phyloP scores from a whole-genome alignment of 2,329 filamentous ascomycete genomes.

The Chaetomium olivaceum region DNA sequence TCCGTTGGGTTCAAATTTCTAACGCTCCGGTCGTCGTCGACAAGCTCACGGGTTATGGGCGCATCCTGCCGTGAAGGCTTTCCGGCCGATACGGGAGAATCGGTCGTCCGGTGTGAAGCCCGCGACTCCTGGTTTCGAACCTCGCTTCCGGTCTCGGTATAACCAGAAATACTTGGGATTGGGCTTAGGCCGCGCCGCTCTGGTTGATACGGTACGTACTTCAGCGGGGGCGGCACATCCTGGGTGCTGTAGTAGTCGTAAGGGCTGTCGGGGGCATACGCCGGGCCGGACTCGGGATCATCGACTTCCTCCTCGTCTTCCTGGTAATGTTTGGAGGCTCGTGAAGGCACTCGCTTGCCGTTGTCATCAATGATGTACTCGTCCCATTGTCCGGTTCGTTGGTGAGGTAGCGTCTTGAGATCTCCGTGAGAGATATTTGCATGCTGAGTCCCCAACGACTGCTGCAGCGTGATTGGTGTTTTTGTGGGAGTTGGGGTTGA shows the following conservation, averaged over 20 bases:
- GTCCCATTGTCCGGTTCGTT: conserved; percentile 43
- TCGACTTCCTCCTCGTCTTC: conserved; percentile 49
- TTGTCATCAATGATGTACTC: conserved; percentile 52
- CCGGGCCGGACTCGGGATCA: conserved; percentile 43
- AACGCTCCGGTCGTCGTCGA: conserved; percentile 61
- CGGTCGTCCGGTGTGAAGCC: conserved; percentile 50
- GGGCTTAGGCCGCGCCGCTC: conserved; percentile 77
- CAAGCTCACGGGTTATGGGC: conserved; percentile 48
- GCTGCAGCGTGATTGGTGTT: conserved; percentile 55
- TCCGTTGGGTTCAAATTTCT: conserved; percentile 56
- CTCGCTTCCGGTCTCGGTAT: conserved; percentile 68
- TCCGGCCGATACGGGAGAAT: conserved; percentile 63
- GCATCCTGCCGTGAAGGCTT: conserved; percentile 53
- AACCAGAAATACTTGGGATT: conserved; percentile 89
- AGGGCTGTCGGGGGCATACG: conserved; percentile 37
- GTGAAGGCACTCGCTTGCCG: conserved; percentile 44
- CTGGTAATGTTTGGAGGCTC: conserved; percentile 30
- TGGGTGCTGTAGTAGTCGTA: conserved; percentile 58
- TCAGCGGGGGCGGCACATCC: conserved; percentile 63
- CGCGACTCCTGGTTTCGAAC: conserved; percentile 58
- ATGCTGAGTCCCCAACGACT: conserved; percentile 68
- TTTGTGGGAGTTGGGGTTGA: conserved; percentile 64
- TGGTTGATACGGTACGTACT: conserved; percentile 68
- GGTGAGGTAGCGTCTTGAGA: conserved; percentile 55
- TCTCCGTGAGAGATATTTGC: conserved; percentile 62